These are phyloP conservation scores for Wallacemonas sp. DNA, from an alignment of 208 protist genomes.

Conservation along the genomic window DNA sequence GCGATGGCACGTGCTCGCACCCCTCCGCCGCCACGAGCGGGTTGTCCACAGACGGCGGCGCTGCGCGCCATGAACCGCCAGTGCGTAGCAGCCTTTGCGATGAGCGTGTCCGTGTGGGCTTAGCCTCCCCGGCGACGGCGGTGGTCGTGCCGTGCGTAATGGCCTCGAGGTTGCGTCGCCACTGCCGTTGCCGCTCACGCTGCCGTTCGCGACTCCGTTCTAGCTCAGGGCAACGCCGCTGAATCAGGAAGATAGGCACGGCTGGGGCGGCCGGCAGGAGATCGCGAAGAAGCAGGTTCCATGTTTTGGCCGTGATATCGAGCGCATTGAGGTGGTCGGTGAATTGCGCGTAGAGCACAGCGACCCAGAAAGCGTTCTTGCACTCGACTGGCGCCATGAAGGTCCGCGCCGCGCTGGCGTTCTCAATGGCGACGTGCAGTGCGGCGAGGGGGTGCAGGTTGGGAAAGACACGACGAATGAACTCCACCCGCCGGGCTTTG, in stretches of 20 bases:
- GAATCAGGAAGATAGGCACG: constrained; percentile 67
- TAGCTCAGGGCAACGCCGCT: constrained; percentile 18
- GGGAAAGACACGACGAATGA: constrained; percentile 59
- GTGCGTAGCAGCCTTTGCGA: too few species aligned
- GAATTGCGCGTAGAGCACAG: constrained; percentile 74
- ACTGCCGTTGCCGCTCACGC: not conserved
- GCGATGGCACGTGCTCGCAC: too few species aligned
- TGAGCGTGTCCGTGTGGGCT: not conserved
- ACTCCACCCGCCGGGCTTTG: constrained; percentile 29
- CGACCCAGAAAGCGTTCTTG: constrained; percentile 81
- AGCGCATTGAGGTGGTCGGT: constrained; percentile 49
- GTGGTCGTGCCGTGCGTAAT: not conserved
- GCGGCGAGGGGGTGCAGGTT: constrained; percentile 76
- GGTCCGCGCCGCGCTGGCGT: constrained; percentile 35
- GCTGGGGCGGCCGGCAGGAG: constrained; percentile 68
- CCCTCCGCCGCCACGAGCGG: not conserved
- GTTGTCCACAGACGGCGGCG: not conserved
- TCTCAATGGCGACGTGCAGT: constrained; percentile 56
- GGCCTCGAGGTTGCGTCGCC: constrained; percentile 3
- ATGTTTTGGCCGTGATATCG: constrained; percentile 34
- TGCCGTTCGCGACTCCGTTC: constrained; percentile 2
- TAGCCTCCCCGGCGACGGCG: not conserved
- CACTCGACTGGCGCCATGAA: constrained; percentile 46
- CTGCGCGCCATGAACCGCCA: not conserved
- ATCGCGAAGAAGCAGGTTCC: constrained; percentile 60